Evolutionary conservation across 1,284 basidiomycete species (phyloP).

Genomic region (Paramarasmius palmivorus): DNA sequence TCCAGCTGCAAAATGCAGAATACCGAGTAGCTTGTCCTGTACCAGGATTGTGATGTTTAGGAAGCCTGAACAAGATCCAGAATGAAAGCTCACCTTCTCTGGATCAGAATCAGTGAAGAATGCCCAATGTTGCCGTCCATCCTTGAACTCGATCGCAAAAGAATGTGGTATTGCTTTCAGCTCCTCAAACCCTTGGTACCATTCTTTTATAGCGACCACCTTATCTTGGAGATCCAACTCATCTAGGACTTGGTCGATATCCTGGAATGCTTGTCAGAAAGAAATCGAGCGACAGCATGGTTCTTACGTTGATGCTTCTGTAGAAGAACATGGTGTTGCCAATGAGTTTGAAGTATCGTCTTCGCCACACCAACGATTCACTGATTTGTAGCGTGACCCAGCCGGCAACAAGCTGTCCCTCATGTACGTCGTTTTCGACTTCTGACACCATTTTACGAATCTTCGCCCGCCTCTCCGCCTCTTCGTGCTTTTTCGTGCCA

Average conservation of each 20-base stretch:
- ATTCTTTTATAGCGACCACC: constrained; percentile 56
- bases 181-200: constrained; percentile 73
- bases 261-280: constrained; percentile 32
- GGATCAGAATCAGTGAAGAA: constrained; percentile 67
- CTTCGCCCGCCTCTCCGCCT: constrained; percentile 45
- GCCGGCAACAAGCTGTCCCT: constrained; percentile 46
- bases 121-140: constrained; percentile 50
- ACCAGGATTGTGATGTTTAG: not conserved
- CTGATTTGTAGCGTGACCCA: constrained; percentile 68
- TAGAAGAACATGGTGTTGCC: constrained; percentile 52
- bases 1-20: constrained; percentile 5
- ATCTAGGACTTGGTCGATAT: constrained; percentile 47
- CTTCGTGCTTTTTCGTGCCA: constrained; percentile 41
- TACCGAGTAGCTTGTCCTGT: not conserved
- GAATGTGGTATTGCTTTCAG: constrained; percentile 69
- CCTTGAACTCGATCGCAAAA: constrained; percentile 64
- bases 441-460: constrained; percentile 45
- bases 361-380: constrained; percentile 61
- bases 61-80: not conserved
- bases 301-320: constrained; percentile 53
- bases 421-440: constrained; percentile 36
- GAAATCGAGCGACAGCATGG: not conserved
- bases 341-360: constrained; percentile 63
- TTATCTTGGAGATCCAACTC: constrained; percentile 46
- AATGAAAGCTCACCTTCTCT: constrained; percentile 54